These are phyloP conservation scores for Avicennia marina DNA, from an alignment of 257 asterid genomes.

Conservation along the genomic window DNA sequence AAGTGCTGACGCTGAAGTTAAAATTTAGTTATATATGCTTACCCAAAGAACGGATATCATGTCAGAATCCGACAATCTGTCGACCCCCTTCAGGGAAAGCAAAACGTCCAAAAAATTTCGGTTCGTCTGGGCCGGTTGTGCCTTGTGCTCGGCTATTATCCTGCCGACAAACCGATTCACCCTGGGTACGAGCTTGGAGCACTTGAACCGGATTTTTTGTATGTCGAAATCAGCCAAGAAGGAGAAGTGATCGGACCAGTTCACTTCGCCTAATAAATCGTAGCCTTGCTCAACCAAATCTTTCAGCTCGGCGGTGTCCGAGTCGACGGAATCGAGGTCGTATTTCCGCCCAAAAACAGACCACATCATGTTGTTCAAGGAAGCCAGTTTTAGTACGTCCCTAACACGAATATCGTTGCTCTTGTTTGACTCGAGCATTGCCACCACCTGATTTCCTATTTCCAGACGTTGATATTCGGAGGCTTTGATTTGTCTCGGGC, in stretches of 20 bases:
- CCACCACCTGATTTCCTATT: constrained; percentile 38
- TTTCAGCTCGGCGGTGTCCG: constrained; percentile 37
- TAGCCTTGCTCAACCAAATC: constrained; percentile 70
- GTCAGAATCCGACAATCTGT: constrained; percentile 42
- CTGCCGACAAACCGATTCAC: constrained; percentile 54
- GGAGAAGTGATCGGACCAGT: constrained; percentile 80
- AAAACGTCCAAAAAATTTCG: constrained; percentile 48
- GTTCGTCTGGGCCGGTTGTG: constrained; percentile 6
- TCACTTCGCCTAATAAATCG: constrained; percentile 44
- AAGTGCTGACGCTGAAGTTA: no score
- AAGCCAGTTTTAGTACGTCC: constrained; percentile 54
- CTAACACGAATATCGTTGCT: constrained; percentile 36
- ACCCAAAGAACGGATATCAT: constrained; percentile 73
- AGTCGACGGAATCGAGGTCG: constrained; percentile 11
- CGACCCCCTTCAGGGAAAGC: constrained; percentile 39
- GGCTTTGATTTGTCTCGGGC: constrained; percentile 41
- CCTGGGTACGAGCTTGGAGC: constrained; percentile 58
- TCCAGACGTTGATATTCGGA: constrained; percentile 34
- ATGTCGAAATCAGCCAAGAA: constrained; percentile 56
- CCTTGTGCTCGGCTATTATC: constrained; percentile 45
- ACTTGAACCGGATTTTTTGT: constrained; percentile 54
- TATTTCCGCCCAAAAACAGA: constrained; percentile 58
- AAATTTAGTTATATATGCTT: constrained; percentile 6
- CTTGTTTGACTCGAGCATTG: background rate
- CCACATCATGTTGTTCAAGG: constrained; percentile 74